These are phyloP conservation scores for Shiraia bambusicola DNA, from an alignment of 2,329 filamentous ascomycete species.

Conservation along the genomic window DNA sequence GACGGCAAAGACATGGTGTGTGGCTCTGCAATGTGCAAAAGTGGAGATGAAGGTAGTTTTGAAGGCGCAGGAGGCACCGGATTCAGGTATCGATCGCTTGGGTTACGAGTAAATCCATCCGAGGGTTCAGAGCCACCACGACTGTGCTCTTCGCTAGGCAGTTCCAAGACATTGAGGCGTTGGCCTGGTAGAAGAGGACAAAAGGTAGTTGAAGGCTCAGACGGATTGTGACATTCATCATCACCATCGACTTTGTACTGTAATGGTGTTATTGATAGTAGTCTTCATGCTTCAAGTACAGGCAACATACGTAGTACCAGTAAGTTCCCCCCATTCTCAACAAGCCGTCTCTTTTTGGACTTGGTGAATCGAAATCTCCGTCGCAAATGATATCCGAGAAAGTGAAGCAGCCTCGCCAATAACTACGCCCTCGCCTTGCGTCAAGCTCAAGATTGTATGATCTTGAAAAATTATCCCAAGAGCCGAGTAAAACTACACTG, in stretches of 20 bases:
- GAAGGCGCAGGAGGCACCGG: slow-evolving; percentile 57
- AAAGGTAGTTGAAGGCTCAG: slow-evolving; percentile 70
- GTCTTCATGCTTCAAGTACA: neutral
- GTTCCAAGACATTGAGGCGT: slow-evolving; percentile 77
- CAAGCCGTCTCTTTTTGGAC: slow-evolving; percentile 68
- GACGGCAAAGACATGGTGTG: slow-evolving; percentile 22
- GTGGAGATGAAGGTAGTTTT: slow-evolving; percentile 24
- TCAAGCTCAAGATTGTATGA: slow-evolving; percentile 82
- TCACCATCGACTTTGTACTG: slow-evolving; percentile 86
- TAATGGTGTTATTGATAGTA: slow-evolving; percentile 17
- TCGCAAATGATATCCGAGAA: slow-evolving; percentile 86
- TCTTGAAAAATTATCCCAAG: slow-evolving; percentile 90
- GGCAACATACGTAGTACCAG: slow-evolving; percentile 82
- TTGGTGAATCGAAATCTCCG: slow-evolving; percentile 59
- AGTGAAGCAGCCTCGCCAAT: slow-evolving; percentile 85
- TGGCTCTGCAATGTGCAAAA: slow-evolving; percentile 16
- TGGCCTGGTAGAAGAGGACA: slow-evolving; percentile 90
- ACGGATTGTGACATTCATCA: slow-evolving; percentile 72
- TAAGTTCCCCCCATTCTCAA: slow-evolving; percentile 92
- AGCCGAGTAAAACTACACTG: slow-evolving; percentile 80
- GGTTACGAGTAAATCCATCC: slow-evolving; percentile 74
- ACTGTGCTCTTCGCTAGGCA: slow-evolving; percentile 67
- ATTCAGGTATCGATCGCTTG: slow-evolving; percentile 71
- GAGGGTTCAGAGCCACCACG: slow-evolving; percentile 68
- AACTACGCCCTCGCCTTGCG: slow-evolving; percentile 67